Base-by-base conservation (phyloP, 352 stramenopile genomes). In the Blastocystis sp. region DNA sequence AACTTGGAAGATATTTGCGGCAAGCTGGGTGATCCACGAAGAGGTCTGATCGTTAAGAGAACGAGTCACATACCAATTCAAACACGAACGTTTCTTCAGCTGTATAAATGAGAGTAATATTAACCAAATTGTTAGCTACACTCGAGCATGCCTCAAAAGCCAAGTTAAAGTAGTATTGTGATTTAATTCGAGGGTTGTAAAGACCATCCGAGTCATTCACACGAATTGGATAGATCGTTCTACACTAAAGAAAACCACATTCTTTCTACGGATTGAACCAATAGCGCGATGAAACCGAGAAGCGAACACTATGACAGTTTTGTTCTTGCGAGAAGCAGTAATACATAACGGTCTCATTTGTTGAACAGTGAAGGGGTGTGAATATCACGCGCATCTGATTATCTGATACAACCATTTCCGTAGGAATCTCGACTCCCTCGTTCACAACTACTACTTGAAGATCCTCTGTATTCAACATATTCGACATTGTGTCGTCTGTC, bases 91-190 rank as follows among this genome's bases (percentile, higher is more conserved):
- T 53, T 8, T 13, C 50, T 9, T 85, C 47, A 0, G 43, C n/a
- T 26, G 30, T 24, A 45, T 85, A 85, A 0, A 9, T 34, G 20
- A 85, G 30, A 7, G n/a, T 68, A 1, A 85, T 34, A 26, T 66
- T 9, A 0, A 85, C 2, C 0, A 20, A 65, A 0, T 13, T 26
- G 55, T 85, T 45, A 1, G 53, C 54, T 8, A 85, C 39, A 8
- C 37, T n/a, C 6, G 45, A 37, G 34, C 47, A 85, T 3, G n/a
- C 50, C n/a, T n/a, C 45, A 34, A 85, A 85, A 24, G 53, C 30
- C 26, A 85, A 30, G 11, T 37, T 24, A 43, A 85, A 85, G n/a
- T 30, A 85, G 37, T 85, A 85, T 30, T 85, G 11, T 18, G 13
- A 30, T 24, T 45, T 26, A 7, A 85, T 5, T 24, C 47, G 73